Conservation (phyloP, 768 basidiomycete species). For the Psilocybe cubensis region DNA sequence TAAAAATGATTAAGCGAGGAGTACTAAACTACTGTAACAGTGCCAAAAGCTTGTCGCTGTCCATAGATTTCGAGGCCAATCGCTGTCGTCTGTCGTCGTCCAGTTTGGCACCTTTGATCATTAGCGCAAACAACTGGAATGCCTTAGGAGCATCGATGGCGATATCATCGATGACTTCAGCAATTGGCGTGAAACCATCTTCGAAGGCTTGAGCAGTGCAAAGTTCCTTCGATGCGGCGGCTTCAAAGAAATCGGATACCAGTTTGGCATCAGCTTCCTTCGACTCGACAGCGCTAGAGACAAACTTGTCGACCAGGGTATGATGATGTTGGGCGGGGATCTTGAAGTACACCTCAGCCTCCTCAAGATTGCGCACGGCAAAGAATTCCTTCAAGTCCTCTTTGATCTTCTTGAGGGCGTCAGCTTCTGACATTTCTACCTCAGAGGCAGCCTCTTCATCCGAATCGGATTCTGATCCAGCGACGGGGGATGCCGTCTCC, state of each 20-base stretch:
- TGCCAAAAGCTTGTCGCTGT: conserved; percentile 60
- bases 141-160: conserved; percentile 92
- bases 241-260: conserved; percentile 74
- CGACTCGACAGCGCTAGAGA: conserved; percentile 73
- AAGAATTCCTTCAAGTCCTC: conserved; percentile 90
- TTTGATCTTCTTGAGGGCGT: conserved; percentile 74
- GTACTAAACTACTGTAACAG: conserved; percentile 53
- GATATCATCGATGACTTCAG: conserved; percentile 85
- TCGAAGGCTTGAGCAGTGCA: conserved; percentile 68
- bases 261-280: conserved; percentile 83
- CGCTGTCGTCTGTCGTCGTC: conserved; percentile 60
- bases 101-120: conserved; percentile 73
- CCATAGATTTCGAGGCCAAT: conserved; percentile 64
- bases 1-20: conserved; percentile 22
- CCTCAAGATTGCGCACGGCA: conserved; percentile 79
- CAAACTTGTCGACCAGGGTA: conserved; percentile 75
- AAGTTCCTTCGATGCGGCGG: conserved; percentile 60
- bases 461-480: conserved; percentile 51
- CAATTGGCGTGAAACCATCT: conserved; percentile 68
- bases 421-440: conserved; percentile 63
- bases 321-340: conserved; percentile 68
- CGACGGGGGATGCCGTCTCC: conserved; percentile 35
- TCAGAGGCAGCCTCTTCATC: conserved; percentile 45
- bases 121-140: conserved; percentile 70
- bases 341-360: conserved; percentile 87